These are phyloP conservation scores for Pouteria campechiana DNA, from an alignment of 179 eudicot species.

Conservation along the genomic window DNA sequence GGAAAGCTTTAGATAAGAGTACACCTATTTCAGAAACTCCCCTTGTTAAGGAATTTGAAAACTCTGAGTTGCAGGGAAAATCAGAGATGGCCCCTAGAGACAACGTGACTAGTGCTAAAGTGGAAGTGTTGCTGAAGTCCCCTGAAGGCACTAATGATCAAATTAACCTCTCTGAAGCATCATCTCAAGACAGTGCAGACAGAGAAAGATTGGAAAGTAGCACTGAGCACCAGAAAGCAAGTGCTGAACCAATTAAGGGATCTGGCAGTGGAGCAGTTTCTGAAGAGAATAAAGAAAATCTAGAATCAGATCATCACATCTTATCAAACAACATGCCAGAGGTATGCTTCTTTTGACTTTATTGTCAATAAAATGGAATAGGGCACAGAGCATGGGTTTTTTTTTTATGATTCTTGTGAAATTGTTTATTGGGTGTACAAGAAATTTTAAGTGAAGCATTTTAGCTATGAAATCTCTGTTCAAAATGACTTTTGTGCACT, in stretches of 20 bases:
- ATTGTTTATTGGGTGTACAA: no score
- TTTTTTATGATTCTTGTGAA: no score
- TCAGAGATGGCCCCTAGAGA: slow-evolving; percentile 8
- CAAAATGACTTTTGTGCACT: no score
- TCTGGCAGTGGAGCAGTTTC: slow-evolving; percentile 12
- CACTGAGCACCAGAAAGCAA: slow-evolving; percentile 23
- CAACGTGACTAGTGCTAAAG: slow-evolving; percentile 13
- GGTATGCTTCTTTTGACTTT: slow-evolving; percentile 26
- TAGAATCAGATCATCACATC: slow-evolving; percentile 14
- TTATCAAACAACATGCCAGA: slow-evolving; percentile 20
- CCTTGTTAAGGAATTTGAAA: slow-evolving; percentile 17
- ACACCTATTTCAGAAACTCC: slow-evolving; percentile 21
- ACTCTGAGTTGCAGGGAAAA: slow-evolving; percentile 7
- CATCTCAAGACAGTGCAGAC: slow-evolving; percentile 25
- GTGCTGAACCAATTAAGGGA: no score
- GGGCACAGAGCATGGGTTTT: no score
- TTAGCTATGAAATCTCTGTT: no score
- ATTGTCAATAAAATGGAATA: neutral
- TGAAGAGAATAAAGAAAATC: slow-evolving; percentile 17
- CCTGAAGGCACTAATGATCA: slow-evolving; percentile 22
- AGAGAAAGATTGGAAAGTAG: slow-evolving; percentile 13
- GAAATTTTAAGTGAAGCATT: no score
- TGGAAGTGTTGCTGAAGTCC: slow-evolving; percentile 20
- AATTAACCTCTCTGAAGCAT: slow-evolving; percentile 15
- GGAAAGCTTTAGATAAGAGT: slow-evolving; percentile 18